Evolutionary conservation across 179 eudicot genomes (phyloP), one percentile per base, ranked within the genome.

Genomic region (Amaranthus tricolor): DNA sequence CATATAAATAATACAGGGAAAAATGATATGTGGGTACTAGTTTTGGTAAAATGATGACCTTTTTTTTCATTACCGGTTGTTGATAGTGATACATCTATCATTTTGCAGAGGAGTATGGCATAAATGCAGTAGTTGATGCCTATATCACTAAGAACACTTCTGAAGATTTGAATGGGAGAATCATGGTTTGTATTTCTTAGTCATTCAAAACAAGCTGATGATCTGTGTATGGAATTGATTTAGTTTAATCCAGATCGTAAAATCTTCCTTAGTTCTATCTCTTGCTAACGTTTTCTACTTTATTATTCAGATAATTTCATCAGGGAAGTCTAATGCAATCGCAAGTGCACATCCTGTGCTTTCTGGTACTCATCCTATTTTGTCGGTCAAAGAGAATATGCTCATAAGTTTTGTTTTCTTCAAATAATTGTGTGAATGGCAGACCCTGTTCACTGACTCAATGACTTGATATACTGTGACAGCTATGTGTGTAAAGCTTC

Each of bases 401-500:
- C 13, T 48, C 11, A 13, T 60, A 57, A 10, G 6, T 66, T 60
- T 15, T 61, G 8, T 50, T 66, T 48, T 2, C 55, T 51, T 16
- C 10, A 10, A 55, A 48, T 63, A n/a, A 12, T 11, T 56, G 59
- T 13, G 3, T 51, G 24, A 43, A 51, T 59, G 14, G 48, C 5
- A 1, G 51, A 43, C 16, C 44, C 51, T 73, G 52, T 72, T 16
- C 49, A 50, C 9, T 80, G 73, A 80, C 67, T 62, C 7, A n/a
- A 68, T 40, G 21, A 21, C 62, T 73, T 67, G 12, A 9, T 73
- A 12, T 67, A 53, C 68, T 80, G 77, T 79, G 81, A 74, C 93
- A 94, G 98, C 89, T 7, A 94, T 92, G 92, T 76, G 88, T 50
- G 90, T 80, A 17, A 90, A 84, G 73, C 86, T 90, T 67, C 86